Evolutionary conservation across 2,329 filamentous ascomycete genomes (phyloP), one percentile per base, ranked within the genome.

Genomic region (Seiridium cupressi): DNA sequence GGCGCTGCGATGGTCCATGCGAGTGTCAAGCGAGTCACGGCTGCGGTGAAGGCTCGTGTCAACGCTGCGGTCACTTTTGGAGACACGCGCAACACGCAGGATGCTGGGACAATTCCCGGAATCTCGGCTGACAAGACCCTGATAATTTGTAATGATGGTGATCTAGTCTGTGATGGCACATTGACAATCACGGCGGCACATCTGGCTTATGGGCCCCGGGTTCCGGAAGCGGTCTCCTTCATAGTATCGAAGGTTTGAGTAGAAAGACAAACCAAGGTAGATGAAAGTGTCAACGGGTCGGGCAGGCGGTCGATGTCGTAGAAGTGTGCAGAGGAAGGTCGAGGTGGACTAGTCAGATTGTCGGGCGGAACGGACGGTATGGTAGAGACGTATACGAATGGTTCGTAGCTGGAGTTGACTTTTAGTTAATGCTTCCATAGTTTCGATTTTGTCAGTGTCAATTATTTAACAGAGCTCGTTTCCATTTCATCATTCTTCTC

Each of bases 151-250:
- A 76, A 79, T 44, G 26, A 55, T 5, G 81, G 78, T 0, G 82
- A 85, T 65, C 71, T 77, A 10, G 81, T 85, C 10, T 85, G 82
- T 60, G 60, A 67, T 5, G 77, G 81, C 53, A 77, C 77, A 0
- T 64, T 74, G 38, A 69, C 74, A 59, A 69, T 76, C 10, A 64
- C 76, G 42, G 70, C 69, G 3, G 65, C 76, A 9, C 79, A 81
- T 69, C 57, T 77, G 47, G 68, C 67, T 1, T 81, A 81, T 62
- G 36, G n/a, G 9, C n/a, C 48, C 26, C 57, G 46, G 32, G 56
- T 63, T 3, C 55, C 44, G 18, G 49, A 57, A n/a, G 61, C 61
- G 3, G 59, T 61, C 2, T 46, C 44, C 38, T 66, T 66, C 58
- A 61, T 65, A 31, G 10, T n/a, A 38, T 57, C 55, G 5, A 57